Evolutionary conservation across 768 basidiomycete genomes (phyloP), one percentile per base, ranked within the genome.

Genomic region (Boletus bicolor): DNA sequence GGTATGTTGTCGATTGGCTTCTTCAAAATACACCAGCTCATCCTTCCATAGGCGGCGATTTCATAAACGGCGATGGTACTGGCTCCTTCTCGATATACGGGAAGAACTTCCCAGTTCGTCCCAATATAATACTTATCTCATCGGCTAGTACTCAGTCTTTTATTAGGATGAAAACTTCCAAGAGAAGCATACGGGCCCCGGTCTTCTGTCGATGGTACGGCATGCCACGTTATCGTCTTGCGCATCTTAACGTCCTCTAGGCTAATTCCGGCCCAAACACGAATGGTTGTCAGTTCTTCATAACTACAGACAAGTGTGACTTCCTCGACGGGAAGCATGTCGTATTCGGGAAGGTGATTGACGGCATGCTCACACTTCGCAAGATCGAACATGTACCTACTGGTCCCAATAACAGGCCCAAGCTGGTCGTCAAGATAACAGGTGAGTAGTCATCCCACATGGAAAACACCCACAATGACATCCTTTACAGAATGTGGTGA

Each of bases 251-350:
- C 46, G 2, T 52, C 24, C 24, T 51, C 32, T 63, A 95, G 93
- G 96, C 95, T 0, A 98, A 98, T 73, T 97, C 95, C 0, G 96
- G 96, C 6, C 82, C 89, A 3, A 87, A 92, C 66, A 95, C 93
- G 14, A 98, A 98, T 60, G 96, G 95, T 3, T 95, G 92, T 71
- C 93, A 93, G 84, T 99, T 98, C 78, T 99, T 99, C 79, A 87
- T 99, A 68, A 99, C 97, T 0, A 94, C 92, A 2, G 91, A 85
- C 9, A 89, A 91, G 62, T 96, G 95, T 60, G 92, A 95, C 58
- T 98, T 98, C 73, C 82, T 99, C 43, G 95, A 99, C 68, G 91
- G 85, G 61, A 93, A 95, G 71, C 93, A 96, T 68, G 89, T 94
- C 62, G 93, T 95, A 2, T 97, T 97, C 64, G 93, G 93, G 7